Conservation (phyloP, 345 rosid species). For the Eucalyptus pauciflora region DNA sequence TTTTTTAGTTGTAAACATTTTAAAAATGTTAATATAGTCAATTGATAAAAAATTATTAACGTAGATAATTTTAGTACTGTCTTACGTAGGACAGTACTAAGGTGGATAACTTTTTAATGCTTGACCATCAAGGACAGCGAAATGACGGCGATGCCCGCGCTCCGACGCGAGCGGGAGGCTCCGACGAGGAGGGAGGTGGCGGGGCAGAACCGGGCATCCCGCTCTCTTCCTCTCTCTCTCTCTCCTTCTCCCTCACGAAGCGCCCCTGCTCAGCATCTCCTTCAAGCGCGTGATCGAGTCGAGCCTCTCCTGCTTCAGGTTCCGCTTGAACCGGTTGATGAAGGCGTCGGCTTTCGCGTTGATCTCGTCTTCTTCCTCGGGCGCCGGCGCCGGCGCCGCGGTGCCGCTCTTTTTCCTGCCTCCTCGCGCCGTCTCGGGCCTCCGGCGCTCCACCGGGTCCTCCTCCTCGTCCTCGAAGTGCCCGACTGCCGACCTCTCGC, state of each 20-base stretch:
- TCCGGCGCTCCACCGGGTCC: neutral
- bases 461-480: slow-evolving; percentile 3
- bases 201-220: neutral
- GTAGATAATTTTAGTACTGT: too few relatives aligned
- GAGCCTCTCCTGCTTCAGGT: slow-evolving; percentile 37
- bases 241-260: neutral
- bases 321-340: slow-evolving; percentile 34
- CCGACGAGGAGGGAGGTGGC: neutral
- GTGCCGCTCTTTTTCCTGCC: slow-evolving; percentile 1
- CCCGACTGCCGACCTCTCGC: slow-evolving; percentile 24
- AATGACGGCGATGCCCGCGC: neutral
- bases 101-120: neutral
- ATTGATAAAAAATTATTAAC: fast-evolving
- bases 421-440: neutral
- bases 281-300: slow-evolving; percentile 26
- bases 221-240: neutral
- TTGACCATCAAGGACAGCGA: neutral
- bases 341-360: slow-evolving; percentile 49
- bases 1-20: neutral
- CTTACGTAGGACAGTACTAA: fast-evolving
- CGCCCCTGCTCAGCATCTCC: slow-evolving; percentile 9
- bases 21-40: neutral
- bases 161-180: neutral
- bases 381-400: neutral
- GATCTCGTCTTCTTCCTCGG: slow-evolving; percentile 4